These are phyloP conservation scores for Artemisia annua DNA, from an alignment of 129 eudicot species.

Conservation along the genomic window DNA sequence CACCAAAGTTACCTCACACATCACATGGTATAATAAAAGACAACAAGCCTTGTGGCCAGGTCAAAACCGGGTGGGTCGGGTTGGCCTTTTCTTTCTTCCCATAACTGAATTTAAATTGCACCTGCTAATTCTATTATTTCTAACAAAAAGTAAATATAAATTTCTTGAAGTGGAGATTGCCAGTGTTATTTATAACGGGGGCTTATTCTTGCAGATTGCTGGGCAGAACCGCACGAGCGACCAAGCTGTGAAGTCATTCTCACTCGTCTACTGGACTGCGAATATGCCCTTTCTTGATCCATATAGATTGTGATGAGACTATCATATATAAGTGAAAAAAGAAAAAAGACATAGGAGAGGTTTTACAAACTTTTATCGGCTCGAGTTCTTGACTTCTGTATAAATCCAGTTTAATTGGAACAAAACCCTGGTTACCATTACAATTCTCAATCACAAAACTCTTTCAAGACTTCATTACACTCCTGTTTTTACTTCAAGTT, in stretches of 20 bases:
- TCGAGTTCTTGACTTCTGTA: slow-evolving; percentile 23
- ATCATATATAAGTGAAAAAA: slow-evolving; percentile 20
- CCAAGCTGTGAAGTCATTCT: slow-evolving; percentile 87
- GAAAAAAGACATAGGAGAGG: slow-evolving; percentile 44
- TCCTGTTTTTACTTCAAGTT: background rate
- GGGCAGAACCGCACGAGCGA: slow-evolving; percentile 84
- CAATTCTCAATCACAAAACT: slow-evolving; percentile 18
- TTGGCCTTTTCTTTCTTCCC: too few species aligned
- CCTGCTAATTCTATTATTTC: background rate
- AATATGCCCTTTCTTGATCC: slow-evolving; percentile 57
- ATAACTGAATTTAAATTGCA: background rate
- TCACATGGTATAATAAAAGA: too few species aligned
- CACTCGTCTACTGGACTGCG: slow-evolving; percentile 74
- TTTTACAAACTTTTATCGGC: slow-evolving; percentile 44
- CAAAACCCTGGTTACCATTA: background rate
- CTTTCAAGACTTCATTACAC: background rate
- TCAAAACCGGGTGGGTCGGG: too few species aligned
- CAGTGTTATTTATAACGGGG: background rate
- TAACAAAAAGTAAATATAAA: background rate
- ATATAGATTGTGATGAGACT: slow-evolving; percentile 15
- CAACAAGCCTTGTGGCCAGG: too few species aligned
- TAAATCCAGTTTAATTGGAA: slow-evolving; percentile 30
- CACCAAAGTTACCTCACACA: too few species aligned
- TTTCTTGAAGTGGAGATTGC: background rate
- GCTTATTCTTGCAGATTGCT: slow-evolving; percentile 69